Base-by-base conservation (phyloP, 352 stramenopile species). In the Phytophthora sansomeana region DNA sequence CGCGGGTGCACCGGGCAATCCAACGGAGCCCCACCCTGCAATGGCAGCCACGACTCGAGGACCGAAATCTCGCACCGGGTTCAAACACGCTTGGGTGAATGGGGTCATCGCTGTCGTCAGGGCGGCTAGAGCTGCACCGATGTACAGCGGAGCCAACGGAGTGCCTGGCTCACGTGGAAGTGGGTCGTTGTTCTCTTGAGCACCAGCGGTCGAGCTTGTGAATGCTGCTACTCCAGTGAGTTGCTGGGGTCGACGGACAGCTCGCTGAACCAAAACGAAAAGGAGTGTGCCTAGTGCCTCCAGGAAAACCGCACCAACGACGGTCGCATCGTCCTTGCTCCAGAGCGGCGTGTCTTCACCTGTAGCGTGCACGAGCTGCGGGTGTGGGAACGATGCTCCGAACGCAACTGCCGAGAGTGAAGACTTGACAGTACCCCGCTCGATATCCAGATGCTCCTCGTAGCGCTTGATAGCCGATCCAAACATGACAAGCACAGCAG, bases 61-160 rank as follows among this genome's bases (percentile, higher is more conserved):
- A 1, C 87, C 87, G 55, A 96, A 88, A 63, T 96, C 87, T 36
- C 87, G 75, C 8, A 83, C 86, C 11, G 86, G 88, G 56, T 95
- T 96, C 46, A 93, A 76, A 54, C 81, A 78, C 13, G 80, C 83
- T 54, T 93, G 84, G 0, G 84, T 91, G 35, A 95, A 69, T 1
- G 88, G 85, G 0, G 83, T 83, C 36, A 90, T 60, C 14, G 84
- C 53, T 50, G 72, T 67, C 49, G 89, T 85, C 3, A 95, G 28
- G 6, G 64, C 48, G 33, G 81, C 66, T 14, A 94, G 58, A 1
- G 75, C 79, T 39, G 72, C 51, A 35, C 86, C 86, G 36, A 94
- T 78, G 21, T 85, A 76, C 28, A 88, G 67, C 11, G 86, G 68
- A 26, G 78, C 71, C 30, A 74, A 42, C 14, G 58, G 58, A 1